These are phyloP conservation scores for Pistacia vera DNA, from an alignment of 345 rosid genomes.

Conservation along the genomic window DNA sequence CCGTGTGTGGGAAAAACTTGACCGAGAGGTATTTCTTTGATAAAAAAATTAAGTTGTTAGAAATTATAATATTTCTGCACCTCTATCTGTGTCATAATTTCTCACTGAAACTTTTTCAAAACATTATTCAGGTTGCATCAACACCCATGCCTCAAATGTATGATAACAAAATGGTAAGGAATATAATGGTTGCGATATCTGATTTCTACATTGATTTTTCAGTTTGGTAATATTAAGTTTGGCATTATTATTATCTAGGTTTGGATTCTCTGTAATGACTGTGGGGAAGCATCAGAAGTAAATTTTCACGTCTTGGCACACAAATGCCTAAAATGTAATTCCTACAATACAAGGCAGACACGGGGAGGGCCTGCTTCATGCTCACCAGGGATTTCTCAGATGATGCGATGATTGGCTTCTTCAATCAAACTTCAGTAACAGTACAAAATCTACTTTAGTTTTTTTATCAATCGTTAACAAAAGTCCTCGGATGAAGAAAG, in stretches of 20 bases:
- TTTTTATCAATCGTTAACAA: background rate
- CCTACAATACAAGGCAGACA: slow-evolving; percentile 60
- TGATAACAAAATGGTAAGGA: slow-evolving; percentile 45
- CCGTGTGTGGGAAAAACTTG: slow-evolving; percentile 45
- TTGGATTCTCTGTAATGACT: slow-evolving; percentile 70
- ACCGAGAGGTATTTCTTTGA: slow-evolving; percentile 39
- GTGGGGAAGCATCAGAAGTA: slow-evolving; percentile 50
- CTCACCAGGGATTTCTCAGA: slow-evolving; percentile 14
- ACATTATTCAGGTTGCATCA: slow-evolving; percentile 43
- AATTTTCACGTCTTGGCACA: slow-evolving; percentile 46
- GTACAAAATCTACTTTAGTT: background rate
- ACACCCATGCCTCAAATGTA: slow-evolving; percentile 54
- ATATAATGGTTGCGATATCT: background rate
- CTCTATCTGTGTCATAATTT: background rate
- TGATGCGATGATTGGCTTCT: slow-evolving; percentile 7
- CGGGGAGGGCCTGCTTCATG: slow-evolving; percentile 26
- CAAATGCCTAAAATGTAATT: slow-evolving; percentile 55
- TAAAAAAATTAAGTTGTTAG: background rate
- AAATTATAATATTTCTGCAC: background rate
- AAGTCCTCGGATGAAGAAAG: background rate
- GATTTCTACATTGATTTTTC: background rate
- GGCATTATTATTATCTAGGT: slow-evolving; percentile 32
- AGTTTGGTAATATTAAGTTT: background rate
- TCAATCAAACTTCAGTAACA: background rate
- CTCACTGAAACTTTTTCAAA: slow-evolving; percentile 3